Evolutionary conservation across 1,139 yeast species (phyloP).

Genomic region (Spencermartinsiella ligniputridi): DNA sequence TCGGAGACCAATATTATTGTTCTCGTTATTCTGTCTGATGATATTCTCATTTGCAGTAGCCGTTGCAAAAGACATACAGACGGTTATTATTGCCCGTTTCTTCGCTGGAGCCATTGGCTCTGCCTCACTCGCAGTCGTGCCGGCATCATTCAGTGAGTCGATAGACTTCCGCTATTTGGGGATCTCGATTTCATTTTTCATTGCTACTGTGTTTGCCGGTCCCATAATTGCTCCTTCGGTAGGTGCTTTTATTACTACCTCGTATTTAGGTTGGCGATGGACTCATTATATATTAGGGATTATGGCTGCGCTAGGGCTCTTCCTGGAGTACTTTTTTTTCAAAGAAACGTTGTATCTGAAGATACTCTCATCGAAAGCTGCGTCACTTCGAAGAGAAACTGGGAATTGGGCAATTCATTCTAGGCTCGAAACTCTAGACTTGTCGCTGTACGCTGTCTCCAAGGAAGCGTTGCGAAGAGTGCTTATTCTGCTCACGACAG

Average conservation of each 20-base stretch:
- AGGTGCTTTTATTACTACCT: constrained; percentile 32
- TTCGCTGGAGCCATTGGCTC: constrained; percentile 74
- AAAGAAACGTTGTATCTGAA: constrained; percentile 53
- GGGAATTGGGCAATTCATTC: constrained; percentile 19
- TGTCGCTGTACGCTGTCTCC: constrained; percentile 34
- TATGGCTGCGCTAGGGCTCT: constrained; percentile 37
- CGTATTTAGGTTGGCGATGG: constrained; percentile 54
- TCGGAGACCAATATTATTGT: constrained; percentile 51
- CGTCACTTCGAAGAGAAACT: constrained; percentile 43
- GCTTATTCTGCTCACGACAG: constrained; percentile 40
- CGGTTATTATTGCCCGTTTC: constrained; percentile 65
- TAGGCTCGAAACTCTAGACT: constrained; percentile 25
- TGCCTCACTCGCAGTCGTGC: constrained; percentile 73
- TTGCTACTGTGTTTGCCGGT: constrained; percentile 62
- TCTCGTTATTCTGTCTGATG: constrained; percentile 51
- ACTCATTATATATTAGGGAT: constrained; percentile 50
- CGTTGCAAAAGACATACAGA: constrained; percentile 64
- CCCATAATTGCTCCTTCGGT: constrained; percentile 65
- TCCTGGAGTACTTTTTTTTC: constrained; percentile 47
- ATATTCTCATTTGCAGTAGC: constrained; percentile 67
- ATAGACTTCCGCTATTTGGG: constrained; percentile 60
- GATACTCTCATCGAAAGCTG: constrained; percentile 45
- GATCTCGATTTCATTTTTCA: constrained; percentile 56
- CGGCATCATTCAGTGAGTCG: constrained; percentile 75
- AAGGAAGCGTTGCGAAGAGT: constrained; percentile 40